Conservation (phyloP, 768 basidiomycete genomes). For the Trametes cingulata region DNA sequence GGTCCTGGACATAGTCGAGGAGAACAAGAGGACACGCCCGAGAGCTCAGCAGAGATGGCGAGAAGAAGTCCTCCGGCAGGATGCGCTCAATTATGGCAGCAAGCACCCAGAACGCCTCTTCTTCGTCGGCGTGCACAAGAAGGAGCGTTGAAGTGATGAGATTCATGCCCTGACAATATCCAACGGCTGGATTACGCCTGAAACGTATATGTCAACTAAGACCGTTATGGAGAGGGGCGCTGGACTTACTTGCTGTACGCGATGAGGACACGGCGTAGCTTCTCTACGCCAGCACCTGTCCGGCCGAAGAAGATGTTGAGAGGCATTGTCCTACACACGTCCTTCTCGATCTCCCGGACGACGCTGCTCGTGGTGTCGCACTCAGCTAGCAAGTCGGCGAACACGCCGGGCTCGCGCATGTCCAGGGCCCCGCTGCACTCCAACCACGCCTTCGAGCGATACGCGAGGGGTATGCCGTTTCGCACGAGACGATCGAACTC, state of each 20-base stretch:
- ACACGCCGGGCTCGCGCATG: conserved; percentile 88
- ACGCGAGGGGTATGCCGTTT: conserved; percentile 83
- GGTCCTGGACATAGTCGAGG: conserved; percentile 81
- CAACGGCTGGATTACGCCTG: conserved; percentile 89
- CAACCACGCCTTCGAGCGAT: conserved; percentile 87
- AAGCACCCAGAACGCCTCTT: conserved; percentile 97
- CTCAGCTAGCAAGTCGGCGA: conserved; percentile 76
- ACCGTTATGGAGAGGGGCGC: neutral
- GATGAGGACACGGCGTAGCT: conserved; percentile 83
- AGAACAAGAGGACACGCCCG: conserved; percentile 92
- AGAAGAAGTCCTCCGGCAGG: conserved; percentile 91
- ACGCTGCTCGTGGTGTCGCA: conserved; percentile 49
- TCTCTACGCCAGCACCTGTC: conserved; percentile 91
- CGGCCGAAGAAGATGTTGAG: conserved; percentile 96
- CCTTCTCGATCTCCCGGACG: conserved; percentile 90
- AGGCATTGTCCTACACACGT: conserved; percentile 90
- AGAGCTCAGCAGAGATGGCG: conserved; percentile 87
- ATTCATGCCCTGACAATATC: conserved; percentile 96
- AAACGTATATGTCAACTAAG: neutral
- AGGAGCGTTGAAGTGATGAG: conserved; percentile 93
- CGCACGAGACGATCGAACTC: conserved; percentile 82
- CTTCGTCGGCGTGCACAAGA: conserved; percentile 91
- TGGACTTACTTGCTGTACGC: conserved; percentile 86
- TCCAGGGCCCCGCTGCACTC: conserved; percentile 95
- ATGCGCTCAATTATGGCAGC: conserved; percentile 85